Evolutionary conservation across 2,329 filamentous ascomycete species (phyloP), one percentile per base, ranked within the genome.

Genomic region (Cordyceps tenuipes): DNA sequence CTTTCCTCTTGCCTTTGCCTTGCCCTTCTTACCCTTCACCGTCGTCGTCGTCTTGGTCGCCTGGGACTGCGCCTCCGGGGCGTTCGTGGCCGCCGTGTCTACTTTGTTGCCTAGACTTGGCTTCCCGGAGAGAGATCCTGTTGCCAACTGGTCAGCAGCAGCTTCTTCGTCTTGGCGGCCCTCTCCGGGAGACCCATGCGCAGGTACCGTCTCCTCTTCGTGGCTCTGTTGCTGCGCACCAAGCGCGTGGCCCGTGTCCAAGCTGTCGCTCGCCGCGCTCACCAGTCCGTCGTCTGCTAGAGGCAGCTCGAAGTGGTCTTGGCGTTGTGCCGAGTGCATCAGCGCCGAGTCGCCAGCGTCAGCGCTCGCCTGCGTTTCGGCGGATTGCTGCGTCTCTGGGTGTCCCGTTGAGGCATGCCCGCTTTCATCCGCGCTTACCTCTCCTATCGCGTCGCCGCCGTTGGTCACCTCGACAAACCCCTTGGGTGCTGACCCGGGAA

Each of bases 401-500:
- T 60, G 23, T 64, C 59, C 21, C 49, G 58, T 52, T 63, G 69
- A 68, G 63, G 64, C 64, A 61, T 66, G 63, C 54, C 68, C 64
- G 62, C 66, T 61, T 59, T 71, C 64, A 52, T 64, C 39, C 60
- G 58, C 49, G 66, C 59, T 60, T 60, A 60, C 59, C 59, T 60
- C 59, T 61, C 4, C 70, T 44, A 10, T 49, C 12, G 10, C 12
- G 21, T 46, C n/a, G 12, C 7, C 53, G n/a, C 39, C 56, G 19
- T 31, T 54, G 62, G 43, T 1, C 61, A 58, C 9, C 57, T 59
- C 62, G 15, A 61, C 41, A 39, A n/a, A 71, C 72, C 62, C 75
- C 7, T 49, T 13, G 1, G 66, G 60, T 4, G 71, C 68, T 21
- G 62, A 66, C 15, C 62, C 71, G 59, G 78, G 80, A 17, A 91